Base-by-base conservation (phyloP, 129 eudicot genomes). In the Arctium minus region DNA sequence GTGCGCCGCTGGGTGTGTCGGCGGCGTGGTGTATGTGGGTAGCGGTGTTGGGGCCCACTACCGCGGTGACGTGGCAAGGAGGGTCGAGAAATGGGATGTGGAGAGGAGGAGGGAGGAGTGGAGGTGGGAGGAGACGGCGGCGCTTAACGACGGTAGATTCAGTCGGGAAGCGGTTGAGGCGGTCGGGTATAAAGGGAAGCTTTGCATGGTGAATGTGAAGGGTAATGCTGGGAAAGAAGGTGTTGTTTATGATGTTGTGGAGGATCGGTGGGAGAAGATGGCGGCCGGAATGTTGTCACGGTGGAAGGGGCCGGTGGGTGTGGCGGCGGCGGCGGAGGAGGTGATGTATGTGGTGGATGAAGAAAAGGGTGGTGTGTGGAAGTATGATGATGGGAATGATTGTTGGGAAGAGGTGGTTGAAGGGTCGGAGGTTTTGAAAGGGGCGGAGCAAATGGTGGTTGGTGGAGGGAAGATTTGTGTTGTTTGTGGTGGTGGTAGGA, bases 81-180 rank as follows among this genome's bases (percentile, higher is more conserved):
- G 81, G 67, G 72, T 89, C 0, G 94, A 92, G 90, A 90, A 77
- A 81, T 90, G 97, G 97, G 90, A 90, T 11, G 38, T 87, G 81
- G 82, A 74, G 31, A 80, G 56, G 81, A 31, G 64, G 50, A 78
- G 65, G 13, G 86, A 48, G 1, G 84, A 84, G 76, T 92, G 92
- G 97, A 83, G 73, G 18, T 92, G 94, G 97, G 91, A 90, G 65
- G 85, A 78, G 78, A 44, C 85, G 88, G 87, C 77, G 5, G 85
- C 80, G 22, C 78, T 82, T 1, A 90, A 80, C 81, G 94, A 90
- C 62, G 89, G 88, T 2, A 79, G 82, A 46, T 90, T 90, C 78
- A 81, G 97, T 74, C 79, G 97, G 70, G 94, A 92, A 86, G 91
- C 91, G 0, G 82, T 87, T 0, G 97, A 92, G 38, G 93, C 89